These are phyloP conservation scores for Chalciporus piperatus DNA, from an alignment of 768 basidiomycete genomes.

Conservation along the genomic window DNA sequence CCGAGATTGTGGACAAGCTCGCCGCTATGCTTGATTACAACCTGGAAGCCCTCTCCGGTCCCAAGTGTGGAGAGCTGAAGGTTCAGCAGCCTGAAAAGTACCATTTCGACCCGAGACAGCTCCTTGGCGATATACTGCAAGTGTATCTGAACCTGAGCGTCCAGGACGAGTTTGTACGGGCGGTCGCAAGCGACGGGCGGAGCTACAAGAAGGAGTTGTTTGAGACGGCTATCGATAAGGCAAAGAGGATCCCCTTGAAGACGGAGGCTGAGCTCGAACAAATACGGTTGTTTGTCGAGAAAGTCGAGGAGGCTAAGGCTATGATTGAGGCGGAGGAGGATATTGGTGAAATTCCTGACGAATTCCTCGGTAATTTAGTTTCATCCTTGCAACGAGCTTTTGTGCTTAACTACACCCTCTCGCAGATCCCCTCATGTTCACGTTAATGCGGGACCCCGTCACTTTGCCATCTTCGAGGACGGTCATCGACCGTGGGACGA, in stretches of 20 bases:
- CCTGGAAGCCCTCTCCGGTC: conserved; percentile 83
- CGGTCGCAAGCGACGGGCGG: conserved; percentile 91
- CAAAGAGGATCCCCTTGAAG: conserved; percentile 63
- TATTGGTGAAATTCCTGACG: conserved; percentile 90
- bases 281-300: conserved; percentile 66
- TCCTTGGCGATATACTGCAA: conserved; percentile 85
- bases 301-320: conserved; percentile 82
- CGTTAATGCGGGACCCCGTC: conserved; percentile 95
- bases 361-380: conserved; percentile 76
- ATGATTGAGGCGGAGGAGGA: conserved; percentile 87
- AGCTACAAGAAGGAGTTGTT: conserved; percentile 87
- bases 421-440: conserved; percentile 84
- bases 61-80: conserved; percentile 79
- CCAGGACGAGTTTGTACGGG: conserved; percentile 73
- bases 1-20: conserved; percentile 91
- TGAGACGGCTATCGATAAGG: conserved; percentile 69
- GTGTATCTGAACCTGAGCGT: conserved; percentile 88
- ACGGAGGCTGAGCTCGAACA: conserved; percentile 71
- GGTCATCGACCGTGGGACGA: conserved; percentile 84
- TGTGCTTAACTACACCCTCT: background rate
- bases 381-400: background rate
- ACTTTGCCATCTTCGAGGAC: conserved; percentile 78
- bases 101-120: conserved; percentile 78
- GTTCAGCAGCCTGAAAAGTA: conserved; percentile 87
- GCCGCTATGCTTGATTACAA: conserved; percentile 98